Evolutionary conservation across 345 rosid species (phyloP).

Genomic region (Clarkia xantiana): DNA sequence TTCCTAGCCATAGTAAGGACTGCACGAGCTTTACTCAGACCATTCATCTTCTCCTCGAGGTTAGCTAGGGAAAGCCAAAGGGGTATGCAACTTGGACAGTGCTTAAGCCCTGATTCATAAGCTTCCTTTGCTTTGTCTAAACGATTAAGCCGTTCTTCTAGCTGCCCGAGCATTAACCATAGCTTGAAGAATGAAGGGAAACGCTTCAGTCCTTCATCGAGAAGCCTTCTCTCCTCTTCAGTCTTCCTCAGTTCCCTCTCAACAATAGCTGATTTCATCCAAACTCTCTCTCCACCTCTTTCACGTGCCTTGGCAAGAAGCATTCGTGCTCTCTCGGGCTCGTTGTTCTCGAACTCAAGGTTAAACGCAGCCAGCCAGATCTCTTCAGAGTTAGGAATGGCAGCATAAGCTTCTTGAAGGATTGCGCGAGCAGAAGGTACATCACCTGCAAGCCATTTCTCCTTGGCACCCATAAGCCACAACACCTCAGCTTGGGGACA

Average conservation of each 20-base stretch:
- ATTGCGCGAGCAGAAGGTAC: conserved; percentile 87
- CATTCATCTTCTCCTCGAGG: conserved; percentile 66
- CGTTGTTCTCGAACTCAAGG: conserved; percentile 91
- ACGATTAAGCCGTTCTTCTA: conserved; percentile 55
- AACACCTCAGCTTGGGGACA: conserved; percentile 76
- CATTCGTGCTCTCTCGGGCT: conserved; percentile 93
- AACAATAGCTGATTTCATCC: conserved; percentile 96
- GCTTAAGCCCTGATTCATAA: conserved; percentile 51
- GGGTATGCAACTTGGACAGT: conserved; percentile 49
- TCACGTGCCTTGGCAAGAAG: conserved; percentile 85
- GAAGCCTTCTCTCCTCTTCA: conserved; percentile 66
- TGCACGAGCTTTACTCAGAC: conserved; percentile 71
- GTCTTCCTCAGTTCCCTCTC: conserved; percentile 75
- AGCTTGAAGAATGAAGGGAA: conserved; percentile 76
- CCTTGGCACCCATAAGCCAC: conserved; percentile 96
- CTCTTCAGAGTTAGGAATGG: conserved; percentile 81
- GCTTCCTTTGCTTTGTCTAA: conserved; percentile 52
- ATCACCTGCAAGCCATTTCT: conserved; percentile 95
- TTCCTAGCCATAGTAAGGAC: conserved; percentile 66
- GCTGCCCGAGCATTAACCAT: conserved; percentile 96
- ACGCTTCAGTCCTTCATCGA: conserved; percentile 65
- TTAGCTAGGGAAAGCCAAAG: conserved; percentile 72
- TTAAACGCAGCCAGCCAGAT: conserved; percentile 91
- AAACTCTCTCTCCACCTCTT: conserved; percentile 91
- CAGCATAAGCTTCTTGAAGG: conserved; percentile 84